Evolutionary conservation across 768 basidiomycete species (phyloP).

Genomic region (Tylopilus intermedius): DNA sequence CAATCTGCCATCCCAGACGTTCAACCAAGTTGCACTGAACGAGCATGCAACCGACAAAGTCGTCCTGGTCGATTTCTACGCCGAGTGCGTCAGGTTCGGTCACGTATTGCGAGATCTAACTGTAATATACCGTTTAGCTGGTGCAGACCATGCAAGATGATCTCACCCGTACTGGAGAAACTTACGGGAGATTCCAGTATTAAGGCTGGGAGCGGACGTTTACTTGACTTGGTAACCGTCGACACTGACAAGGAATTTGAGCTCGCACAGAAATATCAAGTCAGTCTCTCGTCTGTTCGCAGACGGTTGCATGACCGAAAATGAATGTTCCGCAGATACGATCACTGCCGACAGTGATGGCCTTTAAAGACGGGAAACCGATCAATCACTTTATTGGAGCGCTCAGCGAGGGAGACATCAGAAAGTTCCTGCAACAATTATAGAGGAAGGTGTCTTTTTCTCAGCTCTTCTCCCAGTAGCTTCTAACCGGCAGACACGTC

Average conservation of each 20-base stretch:
- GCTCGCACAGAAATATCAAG: constrained; percentile 51
- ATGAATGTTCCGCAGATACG: constrained; percentile 42
- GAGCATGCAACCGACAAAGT: constrained; percentile 42
- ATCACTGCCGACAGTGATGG: constrained; percentile 77
- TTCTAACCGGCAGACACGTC: neutral
- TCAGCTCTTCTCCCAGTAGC: neutral
- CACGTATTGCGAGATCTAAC: constrained; percentile 3
- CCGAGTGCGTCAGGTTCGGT: constrained; percentile 50
- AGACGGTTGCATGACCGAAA: neutral
- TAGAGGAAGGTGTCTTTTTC: constrained; percentile 9
- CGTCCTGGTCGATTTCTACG: constrained; percentile 75
- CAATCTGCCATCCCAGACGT: constrained; percentile 29
- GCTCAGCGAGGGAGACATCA: constrained; percentile 39
- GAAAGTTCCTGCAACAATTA: constrained; percentile 42
- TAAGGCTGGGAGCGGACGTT: constrained; percentile 48
- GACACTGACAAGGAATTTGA: constrained; percentile 52
- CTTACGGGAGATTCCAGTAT: constrained; percentile 43
- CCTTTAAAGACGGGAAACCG: constrained; percentile 60
- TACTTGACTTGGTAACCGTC: constrained; percentile 69
- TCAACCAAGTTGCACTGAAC: constrained; percentile 29
- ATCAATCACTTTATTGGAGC: constrained; percentile 64
- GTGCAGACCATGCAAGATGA: constrained; percentile 71
- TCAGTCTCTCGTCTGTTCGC: constrained; percentile 3
- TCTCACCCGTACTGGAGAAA: constrained; percentile 66
- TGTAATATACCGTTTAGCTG: constrained; percentile 42